Evolutionary conservation across 305 asterid species (phyloP), one percentile per base, ranked within the genome.

Genomic region (Fraxinus nigra): DNA sequence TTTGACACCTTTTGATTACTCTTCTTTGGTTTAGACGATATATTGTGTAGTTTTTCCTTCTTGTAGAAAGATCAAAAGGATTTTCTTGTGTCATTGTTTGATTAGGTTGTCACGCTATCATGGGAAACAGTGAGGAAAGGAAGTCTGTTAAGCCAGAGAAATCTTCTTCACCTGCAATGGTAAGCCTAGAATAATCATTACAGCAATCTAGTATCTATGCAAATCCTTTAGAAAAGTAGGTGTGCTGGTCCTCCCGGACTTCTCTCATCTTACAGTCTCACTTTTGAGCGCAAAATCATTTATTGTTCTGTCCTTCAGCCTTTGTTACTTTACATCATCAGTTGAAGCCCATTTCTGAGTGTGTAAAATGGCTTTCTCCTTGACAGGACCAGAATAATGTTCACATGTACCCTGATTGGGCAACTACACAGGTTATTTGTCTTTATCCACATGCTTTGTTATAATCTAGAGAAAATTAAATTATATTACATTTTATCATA

Each of bases 331-430:
- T 56, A 48, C 78, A 70, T 70, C 63, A 74, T 79, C 74, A 33
- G 78, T 78, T 11, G 56, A 63, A 48, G 40, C 80, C 80, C 84
- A 38, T 81, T 43, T 80, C 84, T 84, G 77, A 84, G 59, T 78
- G 74, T 78, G 74, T 75, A 24, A 43, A 77, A 85, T 75, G 38
- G 63, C 9, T 77, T 86, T 82, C 78, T 18, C 77, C 33, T 88
- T 89, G 78, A 78, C 95, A 91, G 98, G 99, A 94, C 37, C 98
- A 91, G 85, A 89, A 84, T 77, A 90, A 88, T 84, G 77, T 88
- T 82, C 97, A 91, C 34, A 83, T 90, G 26, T 96, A 92, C 92
- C 97, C 97, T 77, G 98, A 96, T 87, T 96, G 99, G 99, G 93
- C 98, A 33, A 87, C 99, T 20, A 91, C 94, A 93, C 99, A 96